phyloP scores from a whole-genome alignment of 73 alveolate species.

The Tetrahymena malaccensis region DNA sequence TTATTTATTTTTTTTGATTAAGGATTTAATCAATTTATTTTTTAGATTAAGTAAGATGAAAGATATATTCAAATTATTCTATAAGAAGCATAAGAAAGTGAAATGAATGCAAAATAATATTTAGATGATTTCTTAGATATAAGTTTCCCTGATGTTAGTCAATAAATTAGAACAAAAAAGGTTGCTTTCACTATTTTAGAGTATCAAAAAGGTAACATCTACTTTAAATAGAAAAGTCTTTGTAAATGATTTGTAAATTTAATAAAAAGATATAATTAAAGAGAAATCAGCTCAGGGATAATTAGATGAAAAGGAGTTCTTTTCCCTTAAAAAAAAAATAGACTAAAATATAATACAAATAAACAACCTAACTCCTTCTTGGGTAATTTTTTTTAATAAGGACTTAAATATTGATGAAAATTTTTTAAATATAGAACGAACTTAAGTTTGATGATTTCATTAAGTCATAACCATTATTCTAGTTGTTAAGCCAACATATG shows the following conservation, averaged over 20 bases:
- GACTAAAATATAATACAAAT: constrained; percentile 1
- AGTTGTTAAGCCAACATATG: not conserved
- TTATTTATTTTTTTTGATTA: too few relatives aligned
- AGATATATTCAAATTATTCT: not conserved
- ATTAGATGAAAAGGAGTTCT: constrained; percentile 24
- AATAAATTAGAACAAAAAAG: constrained; percentile 19
- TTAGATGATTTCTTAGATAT: constrained; percentile 32
- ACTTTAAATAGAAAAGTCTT: not conserved
- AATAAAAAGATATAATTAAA: not conserved
- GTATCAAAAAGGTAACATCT: not conserved
- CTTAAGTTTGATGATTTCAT: not conserved
- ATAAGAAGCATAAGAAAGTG: constrained; percentile 20
- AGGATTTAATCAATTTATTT: too few relatives aligned
- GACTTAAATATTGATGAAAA: not conserved
- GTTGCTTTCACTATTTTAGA: constrained; percentile 31
- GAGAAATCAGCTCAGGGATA: constrained; percentile 4
- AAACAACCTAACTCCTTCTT: constrained; percentile 12
- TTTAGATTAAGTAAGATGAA: not conserved
- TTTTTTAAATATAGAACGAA: not conserved
- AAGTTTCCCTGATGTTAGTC: constrained; percentile 16
- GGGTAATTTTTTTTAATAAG: not conserved
- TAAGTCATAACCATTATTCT: not conserved
- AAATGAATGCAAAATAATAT: constrained; percentile 18
- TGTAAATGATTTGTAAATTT: not conserved
- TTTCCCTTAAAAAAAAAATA: constrained; percentile 11